phyloP scores from a whole-genome alignment of 2,329 filamentous ascomycete species.

The Fusarium decemcellulare region DNA sequence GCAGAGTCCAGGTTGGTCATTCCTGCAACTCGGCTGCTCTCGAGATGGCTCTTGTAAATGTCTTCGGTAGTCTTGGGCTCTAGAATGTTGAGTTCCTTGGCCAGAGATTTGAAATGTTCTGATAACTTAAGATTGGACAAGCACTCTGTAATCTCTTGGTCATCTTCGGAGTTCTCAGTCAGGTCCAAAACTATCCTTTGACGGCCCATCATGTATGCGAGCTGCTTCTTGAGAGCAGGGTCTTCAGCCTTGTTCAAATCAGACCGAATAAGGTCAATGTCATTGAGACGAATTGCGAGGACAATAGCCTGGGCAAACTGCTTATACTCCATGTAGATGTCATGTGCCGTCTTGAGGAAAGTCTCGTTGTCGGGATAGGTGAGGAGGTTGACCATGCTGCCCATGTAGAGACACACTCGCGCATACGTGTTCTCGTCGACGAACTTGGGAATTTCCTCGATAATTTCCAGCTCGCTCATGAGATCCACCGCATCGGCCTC shows the following conservation, averaged over 20 bases:
- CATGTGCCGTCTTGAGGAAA: constrained; percentile 92
- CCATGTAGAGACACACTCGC: constrained; percentile 96
- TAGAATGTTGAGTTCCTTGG: constrained; percentile 95
- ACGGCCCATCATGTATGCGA: constrained; percentile 92
- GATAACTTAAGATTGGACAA: constrained; percentile 89
- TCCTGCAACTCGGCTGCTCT: constrained; percentile 92
- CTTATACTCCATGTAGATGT: constrained; percentile 94
- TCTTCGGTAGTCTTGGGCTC: constrained; percentile 98
- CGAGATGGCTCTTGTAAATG: constrained; percentile 99
- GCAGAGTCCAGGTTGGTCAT: constrained; percentile 97
- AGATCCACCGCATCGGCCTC: constrained; percentile 98
- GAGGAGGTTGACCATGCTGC: constrained; percentile 97
- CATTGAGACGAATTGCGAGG: constrained; percentile 93
- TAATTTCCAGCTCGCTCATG: constrained; percentile 97
- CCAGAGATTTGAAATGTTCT: constrained; percentile 93
- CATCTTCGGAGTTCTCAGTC: constrained; percentile 75
- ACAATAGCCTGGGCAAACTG: constrained; percentile 95
- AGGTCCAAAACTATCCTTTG: constrained; percentile 89
- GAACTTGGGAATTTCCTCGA: constrained; percentile 89
- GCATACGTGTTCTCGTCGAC: constrained; percentile 95
- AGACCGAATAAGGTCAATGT: constrained; percentile 83
- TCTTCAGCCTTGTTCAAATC: constrained; percentile 88
- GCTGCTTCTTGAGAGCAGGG: constrained; percentile 88
- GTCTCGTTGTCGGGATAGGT: constrained; percentile 98
- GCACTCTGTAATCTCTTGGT: constrained; percentile 83